These are phyloP conservation scores for Candida peoriensis DNA, from an alignment of 805 yeast species.

Conservation along the genomic window DNA sequence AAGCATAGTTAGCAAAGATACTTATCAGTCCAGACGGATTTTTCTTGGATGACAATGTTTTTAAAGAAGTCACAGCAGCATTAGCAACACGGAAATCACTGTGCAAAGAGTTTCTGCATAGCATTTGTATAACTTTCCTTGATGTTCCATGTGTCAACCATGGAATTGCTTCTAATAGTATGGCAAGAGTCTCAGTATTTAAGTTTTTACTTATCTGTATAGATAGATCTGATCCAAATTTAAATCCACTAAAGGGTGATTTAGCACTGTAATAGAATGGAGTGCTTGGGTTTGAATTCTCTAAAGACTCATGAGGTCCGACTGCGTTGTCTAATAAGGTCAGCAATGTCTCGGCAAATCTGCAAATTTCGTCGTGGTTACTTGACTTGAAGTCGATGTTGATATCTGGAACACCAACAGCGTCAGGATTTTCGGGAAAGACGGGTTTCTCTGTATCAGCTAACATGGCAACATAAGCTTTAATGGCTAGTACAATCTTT, in stretches of 20 bases:
- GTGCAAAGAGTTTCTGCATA: constrained; percentile 75
- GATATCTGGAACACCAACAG: constrained; percentile 28
- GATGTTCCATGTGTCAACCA: constrained; percentile 60
- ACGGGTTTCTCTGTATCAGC: constrained; percentile 65
- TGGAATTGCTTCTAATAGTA: constrained; percentile 67
- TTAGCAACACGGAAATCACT: constrained; percentile 53
- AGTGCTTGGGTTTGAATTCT: constrained; percentile 25
- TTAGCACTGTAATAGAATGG: constrained; percentile 30
- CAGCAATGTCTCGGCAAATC: constrained; percentile 48
- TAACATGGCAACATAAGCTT: constrained; percentile 67
- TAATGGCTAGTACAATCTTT: constrained; percentile 60
- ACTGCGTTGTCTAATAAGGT: constrained; percentile 55
- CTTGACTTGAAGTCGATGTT: constrained; percentile 25
- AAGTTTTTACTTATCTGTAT: constrained; percentile 30
- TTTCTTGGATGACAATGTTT: constrained; percentile 57
- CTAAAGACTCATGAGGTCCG: constrained; percentile 33
- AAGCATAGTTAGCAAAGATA: constrained; percentile 73
- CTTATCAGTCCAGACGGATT: constrained; percentile 70
- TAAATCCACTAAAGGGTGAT: constrained; percentile 32
- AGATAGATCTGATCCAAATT: constrained; percentile 37
- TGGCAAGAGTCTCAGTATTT: constrained; percentile 60
- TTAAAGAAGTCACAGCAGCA: constrained; percentile 61
- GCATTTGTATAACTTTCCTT: constrained; percentile 63
- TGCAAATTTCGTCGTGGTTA: constrained; percentile 68
- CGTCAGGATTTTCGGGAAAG: constrained; percentile 54